These are phyloP conservation scores for Primulina huaijiensis DNA, from an alignment of 257 asterid species.

Conservation along the genomic window DNA sequence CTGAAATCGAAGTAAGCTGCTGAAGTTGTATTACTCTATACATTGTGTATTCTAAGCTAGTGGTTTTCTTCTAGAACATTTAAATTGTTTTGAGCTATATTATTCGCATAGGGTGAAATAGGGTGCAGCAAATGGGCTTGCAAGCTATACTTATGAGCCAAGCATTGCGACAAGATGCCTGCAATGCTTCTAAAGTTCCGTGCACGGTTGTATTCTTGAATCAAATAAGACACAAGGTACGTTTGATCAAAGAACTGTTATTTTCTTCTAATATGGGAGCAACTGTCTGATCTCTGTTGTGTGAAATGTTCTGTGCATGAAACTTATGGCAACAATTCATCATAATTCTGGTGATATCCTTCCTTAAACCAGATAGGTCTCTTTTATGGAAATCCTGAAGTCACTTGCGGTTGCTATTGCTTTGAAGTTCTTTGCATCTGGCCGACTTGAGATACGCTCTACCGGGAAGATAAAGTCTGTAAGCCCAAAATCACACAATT, in stretches of 20 bases:
- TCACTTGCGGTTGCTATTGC: constrained; percentile 99
- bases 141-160: constrained; percentile 99
- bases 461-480: constrained; percentile 97
- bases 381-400: constrained; percentile 96
- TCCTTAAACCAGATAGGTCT: constrained; percentile 77
- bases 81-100: constrained; percentile 10
- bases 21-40: constrained; percentile 20
- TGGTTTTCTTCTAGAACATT: constrained; percentile 8
- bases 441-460: constrained; percentile 96
- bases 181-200: constrained; percentile 98
- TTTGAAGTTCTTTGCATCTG: constrained; percentile 93
- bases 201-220: constrained; percentile 92
- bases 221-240: constrained; percentile 96
- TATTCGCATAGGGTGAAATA: constrained; percentile 75
- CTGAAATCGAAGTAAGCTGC: constrained; percentile 87
- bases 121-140: constrained; percentile 99
- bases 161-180: constrained; percentile 96
- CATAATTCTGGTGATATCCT: constrained; percentile 20
- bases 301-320: constrained; percentile 5
- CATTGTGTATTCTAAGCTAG: constrained; percentile 8
- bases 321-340: background rate
- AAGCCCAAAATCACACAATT: constrained; percentile 35
- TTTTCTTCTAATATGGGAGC: constrained; percentile 14
- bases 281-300: constrained; percentile 11
- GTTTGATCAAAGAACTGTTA: constrained; percentile 1